Evolutionary conservation across 2,329 filamentous ascomycete species (phyloP).

Genomic region (Exophiala sideris): DNA sequence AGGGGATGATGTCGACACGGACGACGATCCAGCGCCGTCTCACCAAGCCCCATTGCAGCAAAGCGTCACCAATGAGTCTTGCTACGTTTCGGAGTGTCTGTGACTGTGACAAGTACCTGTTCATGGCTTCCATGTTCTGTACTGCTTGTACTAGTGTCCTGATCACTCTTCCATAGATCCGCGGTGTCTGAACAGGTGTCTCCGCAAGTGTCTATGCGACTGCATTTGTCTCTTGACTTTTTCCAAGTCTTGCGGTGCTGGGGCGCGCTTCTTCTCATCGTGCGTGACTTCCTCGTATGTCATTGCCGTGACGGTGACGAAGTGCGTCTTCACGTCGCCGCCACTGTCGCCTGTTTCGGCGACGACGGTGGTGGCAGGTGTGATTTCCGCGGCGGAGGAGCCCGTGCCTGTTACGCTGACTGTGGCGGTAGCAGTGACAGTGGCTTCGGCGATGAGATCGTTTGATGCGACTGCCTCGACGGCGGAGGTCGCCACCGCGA

Average conservation of each 20-base stretch:
- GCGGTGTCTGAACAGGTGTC: constrained; percentile 11
- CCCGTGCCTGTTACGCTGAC: neutral
- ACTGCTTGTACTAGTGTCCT: too few species aligned
- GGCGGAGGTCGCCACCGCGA: neutral
- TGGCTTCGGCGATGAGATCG: neutral
- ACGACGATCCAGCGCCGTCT: too few species aligned
- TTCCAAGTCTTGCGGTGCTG: neutral
- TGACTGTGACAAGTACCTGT: too few species aligned
- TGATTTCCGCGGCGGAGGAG: neutral
- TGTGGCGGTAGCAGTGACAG: neutral
- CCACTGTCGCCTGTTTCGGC: neutral
- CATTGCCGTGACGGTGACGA: constrained; percentile 9
- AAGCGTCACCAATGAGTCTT: too few species aligned
- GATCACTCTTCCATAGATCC: too few species aligned
- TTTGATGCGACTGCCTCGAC: neutral
- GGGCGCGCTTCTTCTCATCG: constrained; percentile 1
- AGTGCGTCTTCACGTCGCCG: constrained; percentile 1
- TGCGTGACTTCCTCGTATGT: neutral
- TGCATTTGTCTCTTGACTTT: constrained; percentile 2
- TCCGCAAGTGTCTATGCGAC: constrained; percentile 6
- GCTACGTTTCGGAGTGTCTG: too few species aligned
- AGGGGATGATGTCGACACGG: too few species aligned
- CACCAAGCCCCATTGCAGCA: too few species aligned
- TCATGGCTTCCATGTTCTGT: too few species aligned
- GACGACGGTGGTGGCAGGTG: neutral